Percentiles rank a stretch among this genome's conserved stretches.
Conservation (phyloP, 306 rosid species). For the Mimosa bimucronata region DNA sequence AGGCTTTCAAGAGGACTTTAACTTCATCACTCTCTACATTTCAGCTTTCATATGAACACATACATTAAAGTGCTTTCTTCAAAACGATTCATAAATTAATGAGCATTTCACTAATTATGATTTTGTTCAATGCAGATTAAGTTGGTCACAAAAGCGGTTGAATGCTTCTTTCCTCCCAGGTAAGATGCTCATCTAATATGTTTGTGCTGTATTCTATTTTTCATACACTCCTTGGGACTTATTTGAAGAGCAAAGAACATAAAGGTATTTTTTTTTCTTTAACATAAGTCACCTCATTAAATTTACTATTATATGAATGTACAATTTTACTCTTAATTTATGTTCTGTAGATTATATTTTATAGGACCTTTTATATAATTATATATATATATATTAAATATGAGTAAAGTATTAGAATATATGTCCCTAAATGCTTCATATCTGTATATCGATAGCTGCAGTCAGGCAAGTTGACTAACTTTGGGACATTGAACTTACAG, state of each 20-base stretch:
- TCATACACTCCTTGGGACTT: background rate
- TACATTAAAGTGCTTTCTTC: background rate
- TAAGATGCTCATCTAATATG: conserved; percentile 18
- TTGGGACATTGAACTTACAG: conserved; percentile 35
- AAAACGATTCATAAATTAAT: background rate
- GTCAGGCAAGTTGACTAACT: background rate
- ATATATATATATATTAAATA: too few species aligned
- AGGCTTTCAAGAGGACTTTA: too few species aligned
- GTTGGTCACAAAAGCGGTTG: conserved; percentile 54
- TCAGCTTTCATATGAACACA: background rate
- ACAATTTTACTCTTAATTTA: too few species aligned
- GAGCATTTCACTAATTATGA: conserved; percentile 4
- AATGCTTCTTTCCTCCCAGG: conserved; percentile 58
- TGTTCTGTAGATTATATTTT: too few species aligned
- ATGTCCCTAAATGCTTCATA: background rate
- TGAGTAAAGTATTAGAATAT: background rate
- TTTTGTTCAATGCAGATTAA: conserved; percentile 42
- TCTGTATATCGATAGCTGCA: background rate
- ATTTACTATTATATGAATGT: too few species aligned
- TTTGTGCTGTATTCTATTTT: background rate
- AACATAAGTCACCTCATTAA: too few species aligned
- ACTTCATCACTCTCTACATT: too few species aligned
- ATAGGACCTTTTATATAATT: too few species aligned
- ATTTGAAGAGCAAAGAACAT: too few species aligned
- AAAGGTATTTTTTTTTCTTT: too few species aligned